These are phyloP conservation scores for Verticillium dahliae DNA, from an alignment of 2,329 filamentous ascomycete genomes.

Conservation along the genomic window DNA sequence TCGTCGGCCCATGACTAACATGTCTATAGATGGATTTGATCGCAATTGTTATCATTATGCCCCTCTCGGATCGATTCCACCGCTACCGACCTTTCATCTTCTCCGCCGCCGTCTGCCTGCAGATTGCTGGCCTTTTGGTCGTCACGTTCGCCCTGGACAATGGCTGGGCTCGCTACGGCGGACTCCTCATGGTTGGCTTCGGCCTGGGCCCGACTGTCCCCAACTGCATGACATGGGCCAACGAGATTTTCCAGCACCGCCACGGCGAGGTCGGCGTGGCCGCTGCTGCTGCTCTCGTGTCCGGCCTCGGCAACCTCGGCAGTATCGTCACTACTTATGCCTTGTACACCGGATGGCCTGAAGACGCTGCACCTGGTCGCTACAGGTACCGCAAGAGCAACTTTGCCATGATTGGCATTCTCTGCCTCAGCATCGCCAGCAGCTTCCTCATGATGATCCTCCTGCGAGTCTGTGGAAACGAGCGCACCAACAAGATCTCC, in stretches of 20 bases:
- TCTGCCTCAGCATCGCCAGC: conserved; percentile 69
- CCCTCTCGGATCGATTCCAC: conserved; percentile 83
- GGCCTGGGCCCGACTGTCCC: conserved; percentile 86
- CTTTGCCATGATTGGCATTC: conserved; percentile 79
- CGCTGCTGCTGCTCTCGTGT: conserved; percentile 77
- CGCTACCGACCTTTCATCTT: conserved; percentile 75
- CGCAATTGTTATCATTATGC: conserved; percentile 78
- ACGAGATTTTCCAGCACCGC: conserved; percentile 80
- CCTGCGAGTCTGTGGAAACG: conserved; percentile 52
- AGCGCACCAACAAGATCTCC: conserved; percentile 39
- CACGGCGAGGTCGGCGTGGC: conserved; percentile 90
- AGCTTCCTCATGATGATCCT: conserved; percentile 63
- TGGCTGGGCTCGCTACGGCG: conserved; percentile 80
- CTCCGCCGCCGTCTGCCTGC: conserved; percentile 65
- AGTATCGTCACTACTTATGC: conserved; percentile 86
- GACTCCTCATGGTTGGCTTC: conserved; percentile 84
- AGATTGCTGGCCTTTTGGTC: conserved; percentile 74
- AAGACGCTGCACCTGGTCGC: conserved; percentile 61
- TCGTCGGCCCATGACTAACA: conserved; percentile 20
- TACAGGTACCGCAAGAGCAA: conserved; percentile 78
- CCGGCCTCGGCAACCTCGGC: conserved; percentile 79
- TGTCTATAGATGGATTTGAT: conserved; percentile 65
- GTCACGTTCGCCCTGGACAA: conserved; percentile 67
- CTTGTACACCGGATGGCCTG: conserved; percentile 79
- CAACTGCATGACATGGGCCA: conserved; percentile 91